Percentiles rank a stretch among this genome's conserved stretches.
These are phyloP conservation scores for Psidium guajava DNA, from an alignment of 345 rosid species.

Conservation along the genomic window DNA sequence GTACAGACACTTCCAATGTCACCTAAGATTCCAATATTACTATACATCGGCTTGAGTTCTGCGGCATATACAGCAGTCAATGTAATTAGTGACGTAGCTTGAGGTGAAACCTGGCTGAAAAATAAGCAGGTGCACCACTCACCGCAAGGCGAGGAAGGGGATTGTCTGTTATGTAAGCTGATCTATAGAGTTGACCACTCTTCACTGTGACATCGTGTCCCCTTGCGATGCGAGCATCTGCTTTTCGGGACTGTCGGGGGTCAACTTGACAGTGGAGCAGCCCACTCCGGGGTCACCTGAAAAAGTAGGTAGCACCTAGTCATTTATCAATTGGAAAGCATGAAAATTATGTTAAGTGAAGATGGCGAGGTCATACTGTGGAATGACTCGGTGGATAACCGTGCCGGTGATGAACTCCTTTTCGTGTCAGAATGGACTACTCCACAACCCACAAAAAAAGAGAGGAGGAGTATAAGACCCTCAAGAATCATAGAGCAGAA, in stretches of 20 bases:
- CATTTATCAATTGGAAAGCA: background rate
- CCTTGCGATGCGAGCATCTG: constrained; percentile 5
- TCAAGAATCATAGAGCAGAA: background rate
- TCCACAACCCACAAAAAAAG: background rate
- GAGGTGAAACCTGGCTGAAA: constrained; percentile 22
- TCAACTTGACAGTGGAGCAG: constrained; percentile 19
- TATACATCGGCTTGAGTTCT: constrained; percentile 7
- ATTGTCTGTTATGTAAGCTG: background rate
- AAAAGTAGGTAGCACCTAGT: background rate
- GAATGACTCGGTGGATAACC: constrained; percentile 32
- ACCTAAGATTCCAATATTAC: background rate
- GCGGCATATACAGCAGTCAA: background rate
- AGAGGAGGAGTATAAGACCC: background rate
- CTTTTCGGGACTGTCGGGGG: constrained; percentile 11
- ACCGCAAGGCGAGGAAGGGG: background rate
- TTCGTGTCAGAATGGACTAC: constrained; percentile 25
- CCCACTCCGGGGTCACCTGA: constrained; percentile 62
- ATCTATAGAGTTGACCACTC: background rate
- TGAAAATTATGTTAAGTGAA: background rate
- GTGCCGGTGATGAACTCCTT: constrained; percentile 21
- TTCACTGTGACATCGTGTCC: constrained; percentile 12
- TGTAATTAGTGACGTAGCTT: background rate
- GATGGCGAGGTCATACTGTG: constrained; percentile 20
- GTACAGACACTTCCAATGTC: background rate
- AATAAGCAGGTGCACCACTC: constrained; percentile 23